Base-by-base conservation (phyloP, 176 grass and related monocot species). In the Phoenix dactylifera region DNA sequence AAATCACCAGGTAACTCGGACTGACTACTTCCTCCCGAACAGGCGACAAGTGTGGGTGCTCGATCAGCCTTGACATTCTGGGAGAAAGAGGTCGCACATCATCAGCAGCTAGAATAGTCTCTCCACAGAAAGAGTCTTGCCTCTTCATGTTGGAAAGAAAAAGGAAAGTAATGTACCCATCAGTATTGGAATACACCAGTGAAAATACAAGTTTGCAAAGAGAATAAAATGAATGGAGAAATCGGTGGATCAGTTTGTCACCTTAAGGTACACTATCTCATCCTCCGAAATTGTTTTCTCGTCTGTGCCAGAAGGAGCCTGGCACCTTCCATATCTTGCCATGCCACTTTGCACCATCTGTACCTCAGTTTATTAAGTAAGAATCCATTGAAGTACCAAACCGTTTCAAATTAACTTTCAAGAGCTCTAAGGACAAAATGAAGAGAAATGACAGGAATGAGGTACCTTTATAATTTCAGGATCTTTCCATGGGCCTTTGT, bases 401-500 rank as follows among this genome's bases (percentile, higher is more conserved):
- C 35, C 35, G 2, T 44, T 44, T 14, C 35, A 44, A 44, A 44
- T 44, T 44, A 44, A 14, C 35, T 44, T 14, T 44, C 1, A 35
- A 35, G 29, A 32, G 29, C 29, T 32, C 29, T 32, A 7, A 7
- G 5, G 10, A 9, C 9, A 35, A 35, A 9, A 7, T 35, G 7
- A 35, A 35, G 32, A 35, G 32, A 35, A 7, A 35, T 9, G 9
- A 44, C 2, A 12, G 22, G 50, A 50, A 16, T 16, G 24, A 18
- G 39, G 5, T 29, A 97, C 93, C 73, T 88, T 97, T 25, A 88
- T 63, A 55, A 88, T 64, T 80, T 97, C 87, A 22, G 78, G 62
- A 66, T 92, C 82, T 61, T 97, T 97, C 93, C 93, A 97, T 55
- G 93, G 93, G 58, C 93, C 93, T 65, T 97, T 97, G 70, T 97